These are phyloP conservation scores for Daedalea quercina DNA, from an alignment of 768 basidiomycete genomes.

Conservation along the genomic window DNA sequence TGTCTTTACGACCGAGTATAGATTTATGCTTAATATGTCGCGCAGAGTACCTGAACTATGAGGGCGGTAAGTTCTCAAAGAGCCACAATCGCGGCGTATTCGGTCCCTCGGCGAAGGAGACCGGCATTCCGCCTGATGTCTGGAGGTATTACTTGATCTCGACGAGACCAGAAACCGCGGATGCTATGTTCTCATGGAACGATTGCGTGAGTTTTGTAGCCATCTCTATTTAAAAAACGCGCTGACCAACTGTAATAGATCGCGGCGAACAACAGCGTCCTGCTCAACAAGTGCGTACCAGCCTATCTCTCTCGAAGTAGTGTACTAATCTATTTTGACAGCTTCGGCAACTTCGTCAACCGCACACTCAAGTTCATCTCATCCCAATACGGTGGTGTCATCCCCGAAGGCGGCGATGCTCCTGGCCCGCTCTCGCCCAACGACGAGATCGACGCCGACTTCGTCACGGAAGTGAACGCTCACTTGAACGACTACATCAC, in stretches of 20 bases:
- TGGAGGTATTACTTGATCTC: conserved; percentile 97
- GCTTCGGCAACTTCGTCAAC: conserved; percentile 98
- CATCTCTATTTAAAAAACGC: background rate
- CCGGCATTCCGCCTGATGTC: conserved; percentile 88
- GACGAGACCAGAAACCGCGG: conserved; percentile 87
- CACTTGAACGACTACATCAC: conserved; percentile 76
- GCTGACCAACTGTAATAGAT: conserved; percentile 41
- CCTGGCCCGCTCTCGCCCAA: conserved; percentile 66
- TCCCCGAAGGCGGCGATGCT: conserved; percentile 73
- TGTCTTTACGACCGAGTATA: background rate
- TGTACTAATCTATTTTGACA: conserved; percentile 20
- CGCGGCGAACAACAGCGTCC: conserved; percentile 84
- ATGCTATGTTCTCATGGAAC: conserved; percentile 95
- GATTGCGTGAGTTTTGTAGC: conserved; percentile 55
- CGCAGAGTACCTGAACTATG: conserved; percentile 94
- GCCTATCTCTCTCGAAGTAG: background rate
- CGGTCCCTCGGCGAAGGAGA: conserved; percentile 89
- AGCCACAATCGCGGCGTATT: conserved; percentile 96
- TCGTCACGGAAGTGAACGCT: conserved; percentile 73
- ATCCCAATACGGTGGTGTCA: conserved; percentile 70
- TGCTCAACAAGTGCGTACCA: conserved; percentile 78
- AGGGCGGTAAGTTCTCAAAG: conserved; percentile 98
- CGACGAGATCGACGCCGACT: conserved; percentile 62
- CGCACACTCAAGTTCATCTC: conserved; percentile 88
- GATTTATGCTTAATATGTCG: background rate